These are phyloP conservation scores for Quercus wislizeni DNA, from an alignment of 306 rosid genomes.

Conservation along the genomic window DNA sequence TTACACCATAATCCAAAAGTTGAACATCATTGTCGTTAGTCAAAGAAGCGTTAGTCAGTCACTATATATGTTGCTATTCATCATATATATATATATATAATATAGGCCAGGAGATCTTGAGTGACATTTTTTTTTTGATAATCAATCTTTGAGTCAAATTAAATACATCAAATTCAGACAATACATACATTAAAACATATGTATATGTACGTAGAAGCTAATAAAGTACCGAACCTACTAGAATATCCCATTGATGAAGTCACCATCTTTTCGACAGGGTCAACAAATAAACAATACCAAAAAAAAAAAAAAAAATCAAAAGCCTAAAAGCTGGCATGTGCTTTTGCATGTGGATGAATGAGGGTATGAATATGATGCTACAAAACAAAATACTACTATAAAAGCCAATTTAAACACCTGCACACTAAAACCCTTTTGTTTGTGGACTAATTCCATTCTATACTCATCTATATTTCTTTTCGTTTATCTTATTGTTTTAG, in stretches of 20 bases:
- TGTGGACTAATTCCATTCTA: neutral
- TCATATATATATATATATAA: neutral
- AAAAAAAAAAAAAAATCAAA: neutral
- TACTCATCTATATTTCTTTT: neutral
- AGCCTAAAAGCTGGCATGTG: conserved; percentile 11
- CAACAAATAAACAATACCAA: neutral
- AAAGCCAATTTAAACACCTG: neutral
- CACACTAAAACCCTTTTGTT: neutral
- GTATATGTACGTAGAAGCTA: too few species aligned
- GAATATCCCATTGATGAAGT: neutral
- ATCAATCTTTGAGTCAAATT: neutral
- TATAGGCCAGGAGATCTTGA: neutral
- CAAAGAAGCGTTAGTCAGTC: neutral
- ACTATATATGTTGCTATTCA: neutral
- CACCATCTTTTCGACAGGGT: neutral
- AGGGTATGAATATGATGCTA: conserved; percentile 3
- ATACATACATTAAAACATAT: neutral
- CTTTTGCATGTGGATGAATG: conserved; percentile 8
- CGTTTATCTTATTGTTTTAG: neutral
- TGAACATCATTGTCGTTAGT: neutral
- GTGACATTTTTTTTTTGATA: neutral
- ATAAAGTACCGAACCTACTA: neutral
- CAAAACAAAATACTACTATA: neutral
- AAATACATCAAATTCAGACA: neutral
- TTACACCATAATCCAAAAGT: neutral